Conservation (phyloP, 768 basidiomycete species). For the Boletus vermiculosoides region DNA sequence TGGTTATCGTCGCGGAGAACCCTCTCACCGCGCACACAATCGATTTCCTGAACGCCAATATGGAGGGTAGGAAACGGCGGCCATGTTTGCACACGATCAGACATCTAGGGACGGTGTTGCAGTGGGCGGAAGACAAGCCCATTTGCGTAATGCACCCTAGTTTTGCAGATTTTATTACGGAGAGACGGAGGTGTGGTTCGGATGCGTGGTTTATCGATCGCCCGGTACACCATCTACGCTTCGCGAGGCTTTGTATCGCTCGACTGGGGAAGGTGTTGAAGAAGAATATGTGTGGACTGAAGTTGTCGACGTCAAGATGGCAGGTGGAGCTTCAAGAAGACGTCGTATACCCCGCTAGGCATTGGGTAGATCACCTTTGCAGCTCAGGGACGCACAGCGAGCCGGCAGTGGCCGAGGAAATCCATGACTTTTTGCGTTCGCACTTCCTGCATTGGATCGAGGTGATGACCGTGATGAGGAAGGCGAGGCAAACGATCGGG, state of each 20-base stretch:
- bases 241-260: conserved; percentile 27
- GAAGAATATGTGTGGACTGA: conserved; percentile 28
- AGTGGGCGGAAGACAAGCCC: conserved; percentile 27
- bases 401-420: conserved; percentile 9
- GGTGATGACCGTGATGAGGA: conserved; percentile 30
- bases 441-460: conserved; percentile 38
- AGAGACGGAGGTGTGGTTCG: conserved; percentile 27
- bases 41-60: conserved; percentile 26
- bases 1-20: conserved; percentile 30
- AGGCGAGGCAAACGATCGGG: conserved; percentile 33
- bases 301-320: conserved; percentile 19
- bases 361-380: conserved; percentile 34
- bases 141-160: conserved; percentile 35
- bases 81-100: conserved; percentile 32
- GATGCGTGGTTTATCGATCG: conserved; percentile 32
- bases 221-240: conserved; percentile 16
- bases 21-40: conserved; percentile 27
- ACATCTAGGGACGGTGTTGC: conserved; percentile 27
- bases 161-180: conserved; percentile 35
- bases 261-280: conserved; percentile 15
- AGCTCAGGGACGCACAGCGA: conserved; percentile 2
- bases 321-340: conserved; percentile 23
- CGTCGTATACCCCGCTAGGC: conserved; percentile 22
- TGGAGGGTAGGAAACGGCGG: conserved; percentile 13
- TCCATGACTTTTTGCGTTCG: conserved; percentile 19